Evolutionary conservation across 192 early-diverging fungal species (phyloP).

Genomic region (Coemansia sp.): DNA sequence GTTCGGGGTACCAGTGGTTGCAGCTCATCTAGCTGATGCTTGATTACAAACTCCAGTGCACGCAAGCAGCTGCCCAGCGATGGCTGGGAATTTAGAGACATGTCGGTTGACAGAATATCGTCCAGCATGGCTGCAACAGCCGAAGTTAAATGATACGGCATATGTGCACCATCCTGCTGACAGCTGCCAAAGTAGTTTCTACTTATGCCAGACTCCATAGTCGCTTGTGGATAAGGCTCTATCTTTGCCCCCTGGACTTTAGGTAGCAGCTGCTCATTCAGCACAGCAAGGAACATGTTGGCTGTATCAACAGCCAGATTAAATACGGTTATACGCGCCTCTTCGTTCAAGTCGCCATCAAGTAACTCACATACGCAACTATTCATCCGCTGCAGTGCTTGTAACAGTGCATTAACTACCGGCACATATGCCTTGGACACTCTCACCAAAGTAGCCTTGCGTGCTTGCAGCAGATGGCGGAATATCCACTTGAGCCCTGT

Average conservation of each 20-base stretch:
- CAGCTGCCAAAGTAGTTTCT: conserved; percentile 18
- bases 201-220: neutral
- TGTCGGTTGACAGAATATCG: conserved; percentile 14
- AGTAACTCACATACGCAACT: conserved; percentile 16
- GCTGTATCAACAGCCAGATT: conserved; percentile 23
- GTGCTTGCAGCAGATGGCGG: conserved; percentile 20
- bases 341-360: neutral
- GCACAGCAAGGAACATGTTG: conserved; percentile 18
- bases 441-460: conserved; percentile 11
- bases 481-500: conserved; percentile 33
- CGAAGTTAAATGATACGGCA: conserved; percentile 1
- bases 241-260: neutral
- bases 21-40: conserved; percentile 31
- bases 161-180: neutral
- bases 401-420: conserved; percentile 11
- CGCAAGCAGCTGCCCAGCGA: conserved; percentile 23
- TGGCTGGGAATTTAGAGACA: neutral
- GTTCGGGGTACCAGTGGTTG: conserved; percentile 13
- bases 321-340: conserved; percentile 12
- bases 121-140: conserved; percentile 21
- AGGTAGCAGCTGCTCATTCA: conserved; percentile 20
- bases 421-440: conserved; percentile 18
- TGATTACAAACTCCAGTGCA: conserved; percentile 31
- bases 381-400: conserved; percentile 23
- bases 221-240: conserved; percentile 8